phyloP scores from a whole-genome alignment of 805 yeast genomes.

The Jamesozyma jinghongensis region DNA sequence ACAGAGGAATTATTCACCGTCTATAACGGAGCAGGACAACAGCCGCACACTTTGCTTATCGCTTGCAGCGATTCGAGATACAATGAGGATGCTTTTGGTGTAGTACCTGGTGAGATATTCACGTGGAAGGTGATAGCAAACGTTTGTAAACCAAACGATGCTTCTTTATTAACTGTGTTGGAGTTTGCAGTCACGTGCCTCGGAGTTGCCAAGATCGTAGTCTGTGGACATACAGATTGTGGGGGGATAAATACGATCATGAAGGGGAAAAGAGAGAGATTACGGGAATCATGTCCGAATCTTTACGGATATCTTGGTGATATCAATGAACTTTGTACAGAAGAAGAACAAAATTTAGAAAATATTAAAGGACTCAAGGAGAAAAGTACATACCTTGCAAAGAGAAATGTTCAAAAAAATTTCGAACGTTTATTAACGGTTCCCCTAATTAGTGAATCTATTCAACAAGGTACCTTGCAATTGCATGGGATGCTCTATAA shows the following conservation, averaged over 20 bases:
- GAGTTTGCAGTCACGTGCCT: slow-evolving; percentile 82
- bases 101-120: slow-evolving; percentile 84
- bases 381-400: not conserved
- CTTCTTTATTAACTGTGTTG: slow-evolving; percentile 63
- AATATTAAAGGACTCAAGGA: not conserved
- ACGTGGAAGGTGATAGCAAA: slow-evolving; percentile 85
- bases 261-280: slow-evolving; percentile 35
- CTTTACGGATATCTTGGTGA: slow-evolving; percentile 43
- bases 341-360: slow-evolving; percentile 9
- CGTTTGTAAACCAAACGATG: slow-evolving; percentile 55
- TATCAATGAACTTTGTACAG: slow-evolving; percentile 58
- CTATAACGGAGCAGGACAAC: slow-evolving; percentile 53
- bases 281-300: slow-evolving; percentile 40
- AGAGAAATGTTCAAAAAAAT: not conserved
- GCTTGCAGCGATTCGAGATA: slow-evolving; percentile 91
- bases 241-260: slow-evolving; percentile 78
- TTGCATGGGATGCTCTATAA: slow-evolving; percentile 80
- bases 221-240: slow-evolving; percentile 92
- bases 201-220: slow-evolving; percentile 68
- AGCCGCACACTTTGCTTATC: slow-evolving; percentile 86
- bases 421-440: slow-evolving; percentile 31
- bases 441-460: not conserved
- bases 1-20: slow-evolving; percentile 46
- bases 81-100: slow-evolving; percentile 62
- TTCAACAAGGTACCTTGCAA: slow-evolving; percentile 26